Evolutionary conservation across 257 asterid genomes (phyloP).

Genomic region (Salvia rosmarinus): DNA sequence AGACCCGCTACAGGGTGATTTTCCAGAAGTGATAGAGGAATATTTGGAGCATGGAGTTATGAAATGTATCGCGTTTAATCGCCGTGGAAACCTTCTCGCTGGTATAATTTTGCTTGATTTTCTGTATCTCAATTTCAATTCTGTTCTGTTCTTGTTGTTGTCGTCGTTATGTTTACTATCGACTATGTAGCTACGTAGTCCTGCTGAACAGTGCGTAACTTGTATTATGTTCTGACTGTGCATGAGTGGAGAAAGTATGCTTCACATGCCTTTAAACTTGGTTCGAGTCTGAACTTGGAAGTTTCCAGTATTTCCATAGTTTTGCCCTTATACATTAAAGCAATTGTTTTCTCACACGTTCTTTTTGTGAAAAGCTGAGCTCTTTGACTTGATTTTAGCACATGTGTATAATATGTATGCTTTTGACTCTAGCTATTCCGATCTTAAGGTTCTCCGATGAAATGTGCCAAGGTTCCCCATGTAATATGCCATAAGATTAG

Average conservation of each 20-base stretch:
- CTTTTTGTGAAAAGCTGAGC: slow-evolving; percentile 8
- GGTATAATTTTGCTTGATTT: slow-evolving; percentile 47
- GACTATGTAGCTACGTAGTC: slow-evolving; percentile 10
- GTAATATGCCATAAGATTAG: background rate
- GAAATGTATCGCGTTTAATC: slow-evolving; percentile 87
- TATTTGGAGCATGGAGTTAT: slow-evolving; percentile 78
- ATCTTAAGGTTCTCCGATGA: slow-evolving; percentile 10
- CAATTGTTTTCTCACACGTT: background rate
- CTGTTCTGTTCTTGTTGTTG: background rate
- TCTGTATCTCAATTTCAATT: background rate
- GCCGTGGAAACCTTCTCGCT: slow-evolving; percentile 94
- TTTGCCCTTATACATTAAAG: background rate
- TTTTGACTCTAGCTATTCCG: background rate
- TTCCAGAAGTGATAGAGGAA: slow-evolving; percentile 93
- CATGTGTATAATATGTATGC: background rate
- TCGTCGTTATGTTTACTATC: background rate
- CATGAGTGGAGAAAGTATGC: background rate
- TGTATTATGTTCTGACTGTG: background rate
- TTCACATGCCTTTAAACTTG: slow-evolving; percentile 1
- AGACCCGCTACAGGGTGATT: slow-evolving; percentile 96
- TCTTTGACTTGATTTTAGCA: slow-evolving; percentile 16
- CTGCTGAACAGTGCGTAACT: background rate
- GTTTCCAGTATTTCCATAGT: background rate
- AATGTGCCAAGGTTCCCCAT: too few species aligned
- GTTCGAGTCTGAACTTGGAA: background rate